These are phyloP conservation scores for Prunus kanzakura DNA, from an alignment of 306 rosid species.

Conservation along the genomic window DNA sequence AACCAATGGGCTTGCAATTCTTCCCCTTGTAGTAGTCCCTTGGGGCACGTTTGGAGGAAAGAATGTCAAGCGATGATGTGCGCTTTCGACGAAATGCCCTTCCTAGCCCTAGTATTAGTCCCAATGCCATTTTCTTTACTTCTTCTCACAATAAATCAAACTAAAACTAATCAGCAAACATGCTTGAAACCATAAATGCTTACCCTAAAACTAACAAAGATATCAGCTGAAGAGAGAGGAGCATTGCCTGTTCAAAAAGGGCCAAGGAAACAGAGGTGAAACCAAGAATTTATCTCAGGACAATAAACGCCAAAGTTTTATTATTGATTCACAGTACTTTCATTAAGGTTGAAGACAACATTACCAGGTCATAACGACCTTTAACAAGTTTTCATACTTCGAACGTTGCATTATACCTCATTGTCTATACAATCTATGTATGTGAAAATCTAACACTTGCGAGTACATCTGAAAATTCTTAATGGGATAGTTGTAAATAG, in stretches of 20 bases:
- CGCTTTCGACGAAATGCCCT: conserved; percentile 38
- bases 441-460: neutral
- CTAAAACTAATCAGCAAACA: neutral
- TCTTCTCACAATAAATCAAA: neutral
- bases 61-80: conserved; percentile 52
- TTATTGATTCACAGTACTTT: neutral
- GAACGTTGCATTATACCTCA: too few relatives aligned
- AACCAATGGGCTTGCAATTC: conserved; percentile 89
- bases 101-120: conserved; percentile 37
- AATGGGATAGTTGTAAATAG: neutral
- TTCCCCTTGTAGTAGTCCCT: conserved; percentile 80
- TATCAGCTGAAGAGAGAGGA: neutral
- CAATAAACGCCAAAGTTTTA: neutral
- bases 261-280: neutral
- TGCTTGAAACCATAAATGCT: neutral
- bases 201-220: neutral
- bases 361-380: neutral
- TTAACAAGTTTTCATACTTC: neutral
- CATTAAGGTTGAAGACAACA: neutral
- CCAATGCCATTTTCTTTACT: conserved; percentile 31
- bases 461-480: neutral
- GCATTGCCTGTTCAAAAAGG: neutral
- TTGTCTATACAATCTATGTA: neutral
- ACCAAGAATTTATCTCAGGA: neutral
- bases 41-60: conserved; percentile 79